phyloP scores from a whole-genome alignment of 345 rosid species.

The Ricinus communis region DNA sequence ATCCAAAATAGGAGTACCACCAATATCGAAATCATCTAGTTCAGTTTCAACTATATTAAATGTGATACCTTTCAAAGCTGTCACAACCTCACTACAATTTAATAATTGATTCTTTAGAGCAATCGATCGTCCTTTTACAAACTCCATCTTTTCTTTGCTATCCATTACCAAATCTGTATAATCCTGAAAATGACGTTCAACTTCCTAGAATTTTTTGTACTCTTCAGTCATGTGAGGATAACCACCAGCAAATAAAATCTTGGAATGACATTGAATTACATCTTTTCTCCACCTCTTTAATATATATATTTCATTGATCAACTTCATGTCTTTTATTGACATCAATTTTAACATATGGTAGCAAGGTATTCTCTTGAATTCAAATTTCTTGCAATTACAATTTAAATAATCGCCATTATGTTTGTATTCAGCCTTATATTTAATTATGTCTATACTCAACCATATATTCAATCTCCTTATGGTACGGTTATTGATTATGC shows the following conservation, averaged over 20 bases:
- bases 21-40: background rate
- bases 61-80: background rate
- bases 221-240: background rate
- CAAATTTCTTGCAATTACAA: background rate
- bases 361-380: background rate
- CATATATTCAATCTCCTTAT: no score
- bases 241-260: background rate
- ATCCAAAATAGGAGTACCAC: background rate
- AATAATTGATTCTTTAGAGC: background rate
- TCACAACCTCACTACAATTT: background rate
- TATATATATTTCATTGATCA: background rate
- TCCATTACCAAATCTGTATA: background rate
- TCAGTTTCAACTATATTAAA: background rate
- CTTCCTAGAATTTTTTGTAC: background rate
- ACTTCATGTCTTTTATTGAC: background rate
- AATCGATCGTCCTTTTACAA: background rate
- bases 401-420: background rate
- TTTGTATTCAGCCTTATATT: background rate
- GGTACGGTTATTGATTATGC: background rate
- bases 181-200: background rate
- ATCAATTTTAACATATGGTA: background rate
- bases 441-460: no score
- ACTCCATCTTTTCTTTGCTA: background rate
- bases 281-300: background rate
- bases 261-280: background rate